Base-by-base conservation (phyloP, 371 early-diverging fungal genomes). In the Mortierella sp. region DNA sequence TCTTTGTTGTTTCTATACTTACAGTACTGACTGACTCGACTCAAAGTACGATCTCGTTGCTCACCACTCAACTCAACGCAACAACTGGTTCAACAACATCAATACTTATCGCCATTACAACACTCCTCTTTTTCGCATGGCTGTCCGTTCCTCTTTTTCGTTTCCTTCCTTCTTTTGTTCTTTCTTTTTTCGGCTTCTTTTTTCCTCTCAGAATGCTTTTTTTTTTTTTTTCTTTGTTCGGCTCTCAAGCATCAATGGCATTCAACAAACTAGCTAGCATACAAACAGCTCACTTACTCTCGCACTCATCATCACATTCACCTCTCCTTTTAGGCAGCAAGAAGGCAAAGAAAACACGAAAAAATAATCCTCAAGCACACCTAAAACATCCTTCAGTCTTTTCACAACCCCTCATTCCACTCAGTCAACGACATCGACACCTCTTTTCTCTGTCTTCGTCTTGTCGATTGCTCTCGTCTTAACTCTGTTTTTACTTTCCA, bases 401-500 rank as follows among this genome's bases (percentile, higher is more conserved):
- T 19, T 24, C n/a, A 40, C 43, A 40, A 40, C n/a, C n/a, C 16
- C 40, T n/a, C 64, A 64, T 64, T 37, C 64, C 37, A 37, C 64
- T 64, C 40, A 31, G 3, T 50, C 54, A 54, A 40, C 43, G 43
- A 40, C 43, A 40, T 59, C 10, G 37, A 64, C 19, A 24, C 34
- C 51, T 44, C 46, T 50, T 71, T 50, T 50, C 34, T 71, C 50
- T n/a, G n/a, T 46, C 28, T 48, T 31, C 31, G 6, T 21, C 34
- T 37, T 31, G 51, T 5, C 37, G 19, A 34, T 8, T 50, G 51
- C 72, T 71, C 72, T 51, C 72, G 46, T 5, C 34, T 51, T 71
- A 51, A 31, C 72, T 71, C 72, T 71, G 46, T 48, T 71, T 71
- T 51, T 71, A 46, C 37, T 51, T 71, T 26, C 26, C 16, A 37